Evolutionary conservation across 108 stramenopile species (phyloP).

Genomic region (Nitzschia palea): DNA sequence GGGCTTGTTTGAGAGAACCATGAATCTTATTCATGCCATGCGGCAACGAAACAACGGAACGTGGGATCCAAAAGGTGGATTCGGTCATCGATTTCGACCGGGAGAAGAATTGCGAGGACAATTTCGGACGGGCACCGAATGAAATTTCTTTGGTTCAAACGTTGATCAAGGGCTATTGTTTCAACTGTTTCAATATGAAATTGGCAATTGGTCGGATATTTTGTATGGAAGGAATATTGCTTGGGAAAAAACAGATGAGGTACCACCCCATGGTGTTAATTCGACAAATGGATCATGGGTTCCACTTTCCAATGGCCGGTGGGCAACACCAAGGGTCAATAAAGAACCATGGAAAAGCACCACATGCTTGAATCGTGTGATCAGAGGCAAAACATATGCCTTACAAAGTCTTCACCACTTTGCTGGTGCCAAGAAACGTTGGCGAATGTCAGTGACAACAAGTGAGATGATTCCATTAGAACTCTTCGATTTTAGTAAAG

Average conservation of each 20-base stretch:
- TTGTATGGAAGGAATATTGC: not conserved
- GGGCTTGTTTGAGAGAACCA: not conserved
- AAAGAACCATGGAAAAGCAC: too few relatives aligned
- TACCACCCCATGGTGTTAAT: not conserved
- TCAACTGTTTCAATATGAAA: slow-evolving; percentile 35
- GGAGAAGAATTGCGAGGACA: not conserved
- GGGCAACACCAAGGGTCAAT: too few relatives aligned
- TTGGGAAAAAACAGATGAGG: not conserved
- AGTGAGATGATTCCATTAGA: not conserved
- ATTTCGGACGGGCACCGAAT: not conserved
- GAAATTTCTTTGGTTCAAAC: slow-evolving; percentile 39
- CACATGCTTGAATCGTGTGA: too few relatives aligned
- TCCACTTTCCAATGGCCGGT: not conserved
- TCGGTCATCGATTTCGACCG: slow-evolving; percentile 4
- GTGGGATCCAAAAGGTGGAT: not conserved
- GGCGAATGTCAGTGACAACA: not conserved
- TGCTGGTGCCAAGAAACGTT: not conserved
- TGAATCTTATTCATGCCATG: not conserved
- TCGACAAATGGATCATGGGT: not conserved
- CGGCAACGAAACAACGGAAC: not conserved
- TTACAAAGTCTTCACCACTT: too few relatives aligned
- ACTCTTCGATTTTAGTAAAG: not conserved
- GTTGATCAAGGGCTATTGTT: slow-evolving; percentile 61
- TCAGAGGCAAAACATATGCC: not conserved
- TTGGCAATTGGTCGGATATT: not conserved